Evolutionary conservation across 169 alveolate genomes (phyloP), one percentile per base, ranked within the genome.

Genomic region (Ichthyophthirius multifiliis): DNA sequence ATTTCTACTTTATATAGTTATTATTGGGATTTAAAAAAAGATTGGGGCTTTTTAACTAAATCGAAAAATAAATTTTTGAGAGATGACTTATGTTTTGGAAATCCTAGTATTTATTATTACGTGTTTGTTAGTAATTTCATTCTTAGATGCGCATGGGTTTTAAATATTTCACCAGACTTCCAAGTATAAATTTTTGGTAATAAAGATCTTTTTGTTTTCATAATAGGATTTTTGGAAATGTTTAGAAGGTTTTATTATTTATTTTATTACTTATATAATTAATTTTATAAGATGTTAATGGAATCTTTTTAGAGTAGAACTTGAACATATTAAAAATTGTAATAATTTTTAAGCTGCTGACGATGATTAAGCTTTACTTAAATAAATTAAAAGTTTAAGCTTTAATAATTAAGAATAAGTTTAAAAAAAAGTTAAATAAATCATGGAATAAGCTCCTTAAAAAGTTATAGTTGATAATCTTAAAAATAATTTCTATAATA

Each of bases 171-270:
- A 5, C 71, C 71, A 55, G 71, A 39, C 31, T 55, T 55, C 71
- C 16, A 55, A 27, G 71, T 20, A 5, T 27, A 39, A 10, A 27
- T 55, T 55, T 27, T 55, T 27, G 5, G 43, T 0, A 55, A 55
- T 55, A 55, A 55, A 7, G 71, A 55, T 27, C 18, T 55, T 5
- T 55, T 55, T 27, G 31, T 10, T 16, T 55, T 55, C 4, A 39
- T 55, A 10, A 55, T 55, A 27, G 71, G 71, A 1, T 23, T 55
- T 10, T 55, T 55, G 31, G 71, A 55, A 55, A 55, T 55, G 71
- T 55, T 55, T 55, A 55, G 71, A 55, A 55, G 71, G 71, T 55
- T n/a, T n/a, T n/a, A n/a, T n/a, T n/a, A n/a, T n/a, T n/a, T n/a
- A n/a, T n/a, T n/a, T n/a, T n/a, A n/a, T n/a, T n/a, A n/a, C n/a